Conservation (phyloP, 164 flowering plant genomes). For the Echeveria elegans region DNA sequence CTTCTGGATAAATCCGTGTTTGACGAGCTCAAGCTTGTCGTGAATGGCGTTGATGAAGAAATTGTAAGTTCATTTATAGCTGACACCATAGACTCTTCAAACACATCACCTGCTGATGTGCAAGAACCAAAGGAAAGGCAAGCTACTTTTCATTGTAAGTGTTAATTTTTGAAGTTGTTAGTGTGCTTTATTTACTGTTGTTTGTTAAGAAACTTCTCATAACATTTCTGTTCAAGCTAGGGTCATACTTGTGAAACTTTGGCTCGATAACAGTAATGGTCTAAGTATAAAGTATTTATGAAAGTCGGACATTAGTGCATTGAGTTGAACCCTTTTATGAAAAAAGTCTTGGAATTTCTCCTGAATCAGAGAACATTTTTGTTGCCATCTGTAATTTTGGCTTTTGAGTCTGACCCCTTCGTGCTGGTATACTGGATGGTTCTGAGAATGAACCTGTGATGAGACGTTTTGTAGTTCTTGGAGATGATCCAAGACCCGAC, state of each 20-base stretch:
- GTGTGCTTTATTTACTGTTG: background rate
- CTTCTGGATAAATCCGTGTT: constrained; percentile 28
- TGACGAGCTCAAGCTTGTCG: constrained; percentile 33
- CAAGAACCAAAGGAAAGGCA: constrained; percentile 32
- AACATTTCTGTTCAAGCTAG: background rate
- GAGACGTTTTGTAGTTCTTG: constrained; percentile 45
- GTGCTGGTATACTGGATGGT: background rate
- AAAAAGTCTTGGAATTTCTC: too few relatives aligned
- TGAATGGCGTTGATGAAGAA: constrained; percentile 16
- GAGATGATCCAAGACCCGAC: constrained; percentile 51
- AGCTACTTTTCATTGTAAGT: constrained; percentile 27
- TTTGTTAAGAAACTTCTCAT: background rate
- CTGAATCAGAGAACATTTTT: too few relatives aligned
- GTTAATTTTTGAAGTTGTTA: constrained; percentile 7
- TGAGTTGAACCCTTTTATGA: too few relatives aligned
- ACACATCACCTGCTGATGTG: background rate
- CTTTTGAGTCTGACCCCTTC: background rate
- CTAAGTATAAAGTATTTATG: too few relatives aligned
- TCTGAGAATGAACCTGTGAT: constrained; percentile 4
- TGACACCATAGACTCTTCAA: constrained; percentile 11
- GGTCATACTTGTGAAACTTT: background rate
- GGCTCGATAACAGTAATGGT: background rate
- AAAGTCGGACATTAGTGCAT: too few relatives aligned
- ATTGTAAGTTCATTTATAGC: constrained; percentile 7
- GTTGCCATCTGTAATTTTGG: background rate